phyloP scores from a whole-genome alignment of 2,329 filamentous ascomycete genomes.

The Exophiala phaeomuriformis region DNA sequence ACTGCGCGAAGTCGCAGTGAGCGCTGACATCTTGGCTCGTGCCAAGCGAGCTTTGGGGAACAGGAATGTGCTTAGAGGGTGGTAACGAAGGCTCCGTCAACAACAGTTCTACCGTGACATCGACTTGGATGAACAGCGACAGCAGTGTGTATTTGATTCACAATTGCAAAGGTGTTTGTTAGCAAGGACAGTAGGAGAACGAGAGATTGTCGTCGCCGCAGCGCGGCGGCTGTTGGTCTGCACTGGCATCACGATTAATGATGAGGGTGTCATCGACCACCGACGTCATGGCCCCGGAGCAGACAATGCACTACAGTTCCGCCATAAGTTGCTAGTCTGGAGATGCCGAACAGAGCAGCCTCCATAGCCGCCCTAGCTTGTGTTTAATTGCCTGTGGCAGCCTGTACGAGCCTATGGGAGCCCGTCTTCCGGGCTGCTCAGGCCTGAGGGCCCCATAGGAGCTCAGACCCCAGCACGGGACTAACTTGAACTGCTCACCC shows the following conservation, averaged over 20 bases:
- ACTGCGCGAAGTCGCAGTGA: slow-evolving; percentile 10
- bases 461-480: too few relatives aligned
- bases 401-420: too few relatives aligned
- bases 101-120: not conserved
- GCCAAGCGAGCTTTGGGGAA: not conserved
- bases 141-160: not conserved
- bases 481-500: too few relatives aligned
- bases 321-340: too few relatives aligned
- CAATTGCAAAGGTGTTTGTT: not conserved
- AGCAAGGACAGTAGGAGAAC: not conserved
- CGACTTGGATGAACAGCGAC: not conserved
- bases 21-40: slow-evolving; percentile 21
- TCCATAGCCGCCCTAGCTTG: too few relatives aligned
- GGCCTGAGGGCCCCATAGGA: too few relatives aligned
- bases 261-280: not conserved
- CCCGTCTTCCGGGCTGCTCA: too few relatives aligned
- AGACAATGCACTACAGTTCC: too few relatives aligned
- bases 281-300: not conserved
- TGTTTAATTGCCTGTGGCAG: too few relatives aligned
- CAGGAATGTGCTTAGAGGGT: not conserved
- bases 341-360: too few relatives aligned
- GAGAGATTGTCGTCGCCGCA: not conserved
- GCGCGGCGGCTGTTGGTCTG: not conserved
- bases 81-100: not conserved
- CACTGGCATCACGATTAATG: not conserved